Evolutionary conservation across 2,329 filamentous ascomycete species (phyloP).

Genomic region (Stemphylium vesicarium): DNA sequence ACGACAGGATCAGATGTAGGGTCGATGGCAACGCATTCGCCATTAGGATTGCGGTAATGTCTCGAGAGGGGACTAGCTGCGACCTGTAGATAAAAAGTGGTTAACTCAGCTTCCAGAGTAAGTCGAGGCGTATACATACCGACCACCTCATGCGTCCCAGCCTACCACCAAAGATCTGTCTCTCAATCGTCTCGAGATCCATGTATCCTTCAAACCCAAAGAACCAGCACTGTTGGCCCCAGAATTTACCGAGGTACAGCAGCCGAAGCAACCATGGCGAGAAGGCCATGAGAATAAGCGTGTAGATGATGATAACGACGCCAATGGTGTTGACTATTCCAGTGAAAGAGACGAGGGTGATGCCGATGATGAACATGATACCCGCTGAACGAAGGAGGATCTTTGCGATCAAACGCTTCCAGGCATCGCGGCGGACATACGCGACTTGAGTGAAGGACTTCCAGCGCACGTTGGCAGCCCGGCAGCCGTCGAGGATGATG

Average conservation of each 20-base stretch:
- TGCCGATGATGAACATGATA: slow-evolving; percentile 23
- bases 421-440: slow-evolving; percentile 30
- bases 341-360: slow-evolving; percentile 17
- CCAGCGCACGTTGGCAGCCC: slow-evolving; percentile 54
- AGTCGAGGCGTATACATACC: slow-evolving; percentile 14
- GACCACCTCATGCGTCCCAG: slow-evolving; percentile 48
- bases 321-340: not conserved
- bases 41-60: slow-evolving; percentile 39
- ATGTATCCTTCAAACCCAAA: slow-evolving; percentile 54
- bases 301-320: slow-evolving; percentile 31
- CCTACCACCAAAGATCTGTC: slow-evolving; percentile 48
- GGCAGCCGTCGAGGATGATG: slow-evolving; percentile 53
- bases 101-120: no score
- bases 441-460: slow-evolving; percentile 49
- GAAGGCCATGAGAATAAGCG: slow-evolving; percentile 35
- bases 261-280: slow-evolving; percentile 45
- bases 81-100: not conserved
- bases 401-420: slow-evolving; percentile 34
- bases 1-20: slow-evolving; percentile 35
- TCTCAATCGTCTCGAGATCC: slow-evolving; percentile 48
- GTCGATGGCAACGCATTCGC: slow-evolving; percentile 43
- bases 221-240: slow-evolving; percentile 51
- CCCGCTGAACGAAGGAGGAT: slow-evolving; percentile 25
- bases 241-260: slow-evolving; percentile 52
- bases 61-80: slow-evolving; percentile 39